A percentile compares a stretch with the other conserved stretches of the same genome.
These are phyloP conservation scores for Boletus fagicola DNA, from an alignment of 768 basidiomycete species.

Conservation along the genomic window DNA sequence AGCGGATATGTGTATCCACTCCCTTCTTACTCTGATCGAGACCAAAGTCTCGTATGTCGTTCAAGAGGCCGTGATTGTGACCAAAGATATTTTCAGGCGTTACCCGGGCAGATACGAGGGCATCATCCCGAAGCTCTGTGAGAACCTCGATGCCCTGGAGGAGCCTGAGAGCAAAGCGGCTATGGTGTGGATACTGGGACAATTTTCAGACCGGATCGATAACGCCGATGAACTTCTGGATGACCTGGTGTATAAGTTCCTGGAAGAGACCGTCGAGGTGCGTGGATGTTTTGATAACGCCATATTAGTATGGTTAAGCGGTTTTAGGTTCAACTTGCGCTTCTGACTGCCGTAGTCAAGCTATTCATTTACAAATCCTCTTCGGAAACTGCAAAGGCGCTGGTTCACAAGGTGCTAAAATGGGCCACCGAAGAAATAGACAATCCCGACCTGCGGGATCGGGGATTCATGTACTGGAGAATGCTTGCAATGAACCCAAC, in stretches of 20 bases:
- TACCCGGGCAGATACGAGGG: constrained; percentile 98
- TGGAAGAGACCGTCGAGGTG: constrained; percentile 94
- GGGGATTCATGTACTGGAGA: constrained; percentile 99
- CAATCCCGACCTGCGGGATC: constrained; percentile 94
- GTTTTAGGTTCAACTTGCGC: constrained; percentile 85
- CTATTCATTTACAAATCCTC: constrained; percentile 88
- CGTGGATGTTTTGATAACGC: constrained; percentile 17
- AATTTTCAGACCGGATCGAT: constrained; percentile 93
- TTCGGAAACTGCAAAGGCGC: constrained; percentile 79
- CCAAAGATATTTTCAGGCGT: constrained; percentile 95
- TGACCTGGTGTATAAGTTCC: constrained; percentile 82
- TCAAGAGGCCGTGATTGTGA: constrained; percentile 96
- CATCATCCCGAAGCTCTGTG: constrained; percentile 90
- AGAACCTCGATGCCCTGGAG: constrained; percentile 86
- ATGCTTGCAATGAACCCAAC: constrained; percentile 90
- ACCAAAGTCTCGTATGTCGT: constrained; percentile 96
- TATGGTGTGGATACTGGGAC: constrained; percentile 97
- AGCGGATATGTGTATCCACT: constrained; percentile 86
- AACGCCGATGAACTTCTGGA: constrained; percentile 96
- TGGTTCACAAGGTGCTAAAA: constrained; percentile 94
- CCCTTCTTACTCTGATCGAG: constrained; percentile 81
- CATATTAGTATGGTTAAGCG: not conserved
- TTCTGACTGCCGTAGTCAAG: constrained; percentile 93
- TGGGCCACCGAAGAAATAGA: constrained; percentile 98
- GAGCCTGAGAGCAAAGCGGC: constrained; percentile 97